Percentiles rank a stretch among this genome's conserved stretches.
Conservation (phyloP, 2,329 filamentous ascomycete species). For the Camillea tinctor region DNA sequence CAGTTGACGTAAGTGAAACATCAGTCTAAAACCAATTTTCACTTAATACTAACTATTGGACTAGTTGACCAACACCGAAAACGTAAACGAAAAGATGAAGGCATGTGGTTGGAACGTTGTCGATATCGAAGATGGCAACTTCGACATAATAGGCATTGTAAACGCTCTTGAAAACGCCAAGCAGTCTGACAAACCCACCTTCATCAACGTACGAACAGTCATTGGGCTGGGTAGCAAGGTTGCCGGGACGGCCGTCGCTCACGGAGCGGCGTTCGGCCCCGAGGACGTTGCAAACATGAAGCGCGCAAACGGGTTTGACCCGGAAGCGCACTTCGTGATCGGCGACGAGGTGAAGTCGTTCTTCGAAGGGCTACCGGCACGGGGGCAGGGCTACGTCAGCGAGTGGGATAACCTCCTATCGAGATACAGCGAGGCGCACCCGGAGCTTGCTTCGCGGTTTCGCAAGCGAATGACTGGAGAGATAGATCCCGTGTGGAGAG, state of each 20-base stretch:
- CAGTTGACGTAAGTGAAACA: conserved; percentile 37
- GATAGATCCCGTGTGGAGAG: conserved; percentile 44
- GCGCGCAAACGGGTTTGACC: conserved; percentile 46
- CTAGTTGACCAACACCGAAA: conserved; percentile 34
- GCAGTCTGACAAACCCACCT: conserved; percentile 46
- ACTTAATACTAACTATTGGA: not conserved
- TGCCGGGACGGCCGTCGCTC: conserved; percentile 49
- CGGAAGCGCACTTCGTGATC: conserved; percentile 45
- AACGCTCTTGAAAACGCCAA: conserved; percentile 42
- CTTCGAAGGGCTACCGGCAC: conserved; percentile 46
- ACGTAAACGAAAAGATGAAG: conserved; percentile 54
- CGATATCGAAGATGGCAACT: conserved; percentile 49
- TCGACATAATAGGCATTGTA: conserved; percentile 46
- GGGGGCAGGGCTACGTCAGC: conserved; percentile 45
- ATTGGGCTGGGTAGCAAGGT: conserved; percentile 51
- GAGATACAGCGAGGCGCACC: conserved; percentile 34
- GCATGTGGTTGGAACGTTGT: conserved; percentile 54
- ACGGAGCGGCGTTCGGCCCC: conserved; percentile 56
- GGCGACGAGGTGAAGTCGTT: conserved; percentile 47
- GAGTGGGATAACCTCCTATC: conserved; percentile 48
- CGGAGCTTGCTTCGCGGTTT: conserved; percentile 40
- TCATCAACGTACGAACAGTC: conserved; percentile 56
- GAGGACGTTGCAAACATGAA: conserved; percentile 55
- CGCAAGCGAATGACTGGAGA: conserved; percentile 46
- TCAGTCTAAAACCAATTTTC: not conserved